Evolutionary conservation across 192 early-diverging fungal genomes (phyloP).

Genomic region (Thamnidium elegans): DNA sequence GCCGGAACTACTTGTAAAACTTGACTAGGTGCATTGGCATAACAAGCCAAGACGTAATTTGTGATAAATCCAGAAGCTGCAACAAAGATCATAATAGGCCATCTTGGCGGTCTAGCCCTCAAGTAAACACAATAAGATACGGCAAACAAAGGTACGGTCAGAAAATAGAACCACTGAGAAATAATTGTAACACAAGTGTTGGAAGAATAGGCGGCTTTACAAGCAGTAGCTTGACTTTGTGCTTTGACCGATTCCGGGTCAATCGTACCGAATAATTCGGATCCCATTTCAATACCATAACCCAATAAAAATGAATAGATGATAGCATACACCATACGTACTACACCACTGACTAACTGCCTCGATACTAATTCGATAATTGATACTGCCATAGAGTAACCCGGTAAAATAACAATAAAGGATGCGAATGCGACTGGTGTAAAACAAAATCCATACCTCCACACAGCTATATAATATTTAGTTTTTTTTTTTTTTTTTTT

Average conservation of each 20-base stretch:
- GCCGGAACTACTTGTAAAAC: constrained; percentile 67
- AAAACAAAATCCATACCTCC: constrained; percentile 59
- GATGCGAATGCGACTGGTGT: constrained; percentile 59
- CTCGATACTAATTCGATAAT: constrained; percentile 89
- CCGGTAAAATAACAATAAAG: constrained; percentile 67
- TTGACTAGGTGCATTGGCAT: constrained; percentile 50
- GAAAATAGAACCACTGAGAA: constrained; percentile 40
- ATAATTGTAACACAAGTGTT: constrained; percentile 5
- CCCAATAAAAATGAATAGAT: constrained; percentile 77
- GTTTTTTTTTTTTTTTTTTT: background rate
- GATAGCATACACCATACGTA: constrained; percentile 80
- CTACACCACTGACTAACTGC: constrained; percentile 87
- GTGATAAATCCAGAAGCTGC: constrained; percentile 66
- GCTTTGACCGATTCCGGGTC: constrained; percentile 1
- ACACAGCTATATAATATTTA: constrained; percentile 20
- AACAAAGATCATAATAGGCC: constrained; percentile 69
- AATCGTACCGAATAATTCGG: constrained; percentile 22
- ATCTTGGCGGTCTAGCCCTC: constrained; percentile 57
- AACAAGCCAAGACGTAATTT: constrained; percentile 53
- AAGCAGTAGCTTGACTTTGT: constrained; percentile 3
- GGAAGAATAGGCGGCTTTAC: background rate
- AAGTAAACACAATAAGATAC: constrained; percentile 44
- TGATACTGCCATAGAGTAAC: constrained; percentile 75
- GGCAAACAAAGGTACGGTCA: constrained; percentile 53
- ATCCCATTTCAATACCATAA: constrained; percentile 67